Conservation (phyloP, 306 rosid species). For the Ormosia emarginata region DNA sequence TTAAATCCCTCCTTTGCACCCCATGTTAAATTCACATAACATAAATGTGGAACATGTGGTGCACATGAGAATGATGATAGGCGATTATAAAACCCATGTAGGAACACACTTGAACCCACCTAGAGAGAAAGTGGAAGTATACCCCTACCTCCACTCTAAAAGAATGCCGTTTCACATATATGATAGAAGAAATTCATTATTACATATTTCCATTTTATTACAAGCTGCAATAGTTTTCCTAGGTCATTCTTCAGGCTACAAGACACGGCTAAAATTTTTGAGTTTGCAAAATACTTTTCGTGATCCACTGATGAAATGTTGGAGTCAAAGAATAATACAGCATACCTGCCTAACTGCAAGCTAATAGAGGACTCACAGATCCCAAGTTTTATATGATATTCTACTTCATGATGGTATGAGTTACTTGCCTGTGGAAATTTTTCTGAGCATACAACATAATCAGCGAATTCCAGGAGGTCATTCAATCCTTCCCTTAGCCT, state of each 20-base stretch:
- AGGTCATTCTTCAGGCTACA: background rate
- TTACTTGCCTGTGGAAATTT: constrained; percentile 84
- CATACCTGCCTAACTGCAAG: background rate
- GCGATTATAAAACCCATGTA: background rate
- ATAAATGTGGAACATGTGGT: background rate
- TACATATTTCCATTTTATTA: background rate
- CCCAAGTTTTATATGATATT: background rate
- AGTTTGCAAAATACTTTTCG: background rate
- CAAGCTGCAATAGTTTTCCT: background rate
- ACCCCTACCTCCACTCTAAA: background rate
- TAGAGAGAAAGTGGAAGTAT: background rate
- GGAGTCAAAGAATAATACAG: background rate
- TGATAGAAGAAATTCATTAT: background rate
- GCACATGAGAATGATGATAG: background rate
- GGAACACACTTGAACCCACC: background rate
- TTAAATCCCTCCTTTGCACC: background rate
- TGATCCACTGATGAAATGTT: background rate
- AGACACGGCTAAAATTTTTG: background rate
- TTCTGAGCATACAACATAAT: constrained; percentile 69
- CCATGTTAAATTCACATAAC: background rate
- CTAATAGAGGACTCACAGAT: background rate
- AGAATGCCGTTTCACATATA: background rate
- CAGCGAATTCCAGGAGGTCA: constrained; percentile 61
- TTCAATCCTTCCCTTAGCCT: constrained; percentile 79
- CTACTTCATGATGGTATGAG: background rate